A percentile compares a stretch with the other conserved stretches of the same genome.
These are phyloP conservation scores for Candida hispaniensis DNA, from an alignment of 805 yeast genomes.

Conservation along the genomic window DNA sequence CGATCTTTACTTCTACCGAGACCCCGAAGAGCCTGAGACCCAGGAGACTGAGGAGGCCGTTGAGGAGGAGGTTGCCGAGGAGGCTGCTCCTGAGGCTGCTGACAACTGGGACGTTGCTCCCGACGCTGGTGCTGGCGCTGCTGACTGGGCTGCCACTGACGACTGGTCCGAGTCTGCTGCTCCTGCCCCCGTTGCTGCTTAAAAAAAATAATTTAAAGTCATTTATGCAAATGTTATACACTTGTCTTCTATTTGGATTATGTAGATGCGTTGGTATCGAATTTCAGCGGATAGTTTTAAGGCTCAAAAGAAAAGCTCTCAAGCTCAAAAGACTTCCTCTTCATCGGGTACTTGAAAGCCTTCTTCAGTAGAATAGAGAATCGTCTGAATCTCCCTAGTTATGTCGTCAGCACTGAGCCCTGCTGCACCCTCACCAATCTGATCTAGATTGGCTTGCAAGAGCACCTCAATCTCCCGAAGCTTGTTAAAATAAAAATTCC, in stretches of 20 bases:
- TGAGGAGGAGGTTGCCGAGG: conserved; percentile 54
- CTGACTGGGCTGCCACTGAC: conserved; percentile 45
- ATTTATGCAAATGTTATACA: not conserved
- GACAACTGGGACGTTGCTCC: conserved; percentile 38
- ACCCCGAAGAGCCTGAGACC: conserved; percentile 96
- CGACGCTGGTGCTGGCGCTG: conserved; percentile 42
- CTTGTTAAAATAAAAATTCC: conserved; percentile 85
- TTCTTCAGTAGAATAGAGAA: conserved; percentile 70
- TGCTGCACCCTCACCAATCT: conserved; percentile 29
- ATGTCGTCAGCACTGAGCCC: conserved; percentile 28
- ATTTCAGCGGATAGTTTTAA: no score
- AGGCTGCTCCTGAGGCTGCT: conserved; percentile 69
- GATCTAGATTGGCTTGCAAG: conserved; percentile 44
- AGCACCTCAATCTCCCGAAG: conserved; percentile 79
- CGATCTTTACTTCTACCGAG: conserved; percentile 99
- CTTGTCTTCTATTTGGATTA: not conserved
- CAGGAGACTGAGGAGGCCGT: conserved; percentile 55
- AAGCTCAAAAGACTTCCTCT: conserved; percentile 18
- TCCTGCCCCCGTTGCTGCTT: conserved; percentile 24
- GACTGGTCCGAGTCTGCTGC: conserved; percentile 36
- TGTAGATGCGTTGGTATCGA: no score
- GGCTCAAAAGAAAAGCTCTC: no score
- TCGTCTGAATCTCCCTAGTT: conserved; percentile 57
- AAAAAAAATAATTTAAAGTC: conserved; percentile 17
- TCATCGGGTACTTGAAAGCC: conserved; percentile 61